phyloP scores from a whole-genome alignment of 345 rosid species.

The Ricinus communis region DNA sequence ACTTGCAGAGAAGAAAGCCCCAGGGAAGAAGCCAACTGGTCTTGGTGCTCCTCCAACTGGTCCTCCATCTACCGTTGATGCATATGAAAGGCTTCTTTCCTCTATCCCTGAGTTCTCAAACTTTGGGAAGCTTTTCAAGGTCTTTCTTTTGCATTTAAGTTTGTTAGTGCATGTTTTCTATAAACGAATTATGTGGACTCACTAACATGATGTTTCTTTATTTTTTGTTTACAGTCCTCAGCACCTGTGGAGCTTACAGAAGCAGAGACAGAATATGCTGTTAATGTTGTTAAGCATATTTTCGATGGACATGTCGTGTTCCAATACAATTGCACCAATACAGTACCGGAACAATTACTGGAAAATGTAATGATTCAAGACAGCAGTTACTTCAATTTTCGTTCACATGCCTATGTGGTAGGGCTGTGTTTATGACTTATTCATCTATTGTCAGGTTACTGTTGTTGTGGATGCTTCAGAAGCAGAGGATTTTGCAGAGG shows the following conservation, averaged over 20 bases:
- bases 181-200: slow-evolving; percentile 9
- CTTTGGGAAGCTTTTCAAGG: slow-evolving; percentile 96
- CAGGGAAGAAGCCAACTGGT: slow-evolving; percentile 85
- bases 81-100: slow-evolving; percentile 80
- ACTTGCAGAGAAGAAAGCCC: slow-evolving; percentile 88
- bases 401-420: slow-evolving; percentile 2
- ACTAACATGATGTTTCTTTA: slow-evolving; percentile 7
- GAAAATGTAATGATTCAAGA: slow-evolving; percentile 62
- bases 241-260: slow-evolving; percentile 91
- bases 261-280: slow-evolving; percentile 96
- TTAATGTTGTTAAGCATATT: slow-evolving; percentile 89
- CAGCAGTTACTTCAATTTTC: background rate
- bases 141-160: slow-evolving; percentile 31
- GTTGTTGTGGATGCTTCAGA: slow-evolving; percentile 91
- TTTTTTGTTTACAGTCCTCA: slow-evolving; percentile 60
- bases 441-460: slow-evolving; percentile 54
- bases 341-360: slow-evolving; percentile 89
- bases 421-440: slow-evolving; percentile 17
- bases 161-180: background rate
- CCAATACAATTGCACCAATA: slow-evolving; percentile 97
- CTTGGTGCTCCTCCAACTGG: slow-evolving; percentile 70
- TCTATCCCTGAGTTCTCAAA: slow-evolving; percentile 73
- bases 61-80: slow-evolving; percentile 69
- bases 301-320: slow-evolving; percentile 84
- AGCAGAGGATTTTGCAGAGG: slow-evolving; percentile 78